Conservation (phyloP, 192 early-diverging fungal genomes). For the Backusella tuberculispora region DNA sequence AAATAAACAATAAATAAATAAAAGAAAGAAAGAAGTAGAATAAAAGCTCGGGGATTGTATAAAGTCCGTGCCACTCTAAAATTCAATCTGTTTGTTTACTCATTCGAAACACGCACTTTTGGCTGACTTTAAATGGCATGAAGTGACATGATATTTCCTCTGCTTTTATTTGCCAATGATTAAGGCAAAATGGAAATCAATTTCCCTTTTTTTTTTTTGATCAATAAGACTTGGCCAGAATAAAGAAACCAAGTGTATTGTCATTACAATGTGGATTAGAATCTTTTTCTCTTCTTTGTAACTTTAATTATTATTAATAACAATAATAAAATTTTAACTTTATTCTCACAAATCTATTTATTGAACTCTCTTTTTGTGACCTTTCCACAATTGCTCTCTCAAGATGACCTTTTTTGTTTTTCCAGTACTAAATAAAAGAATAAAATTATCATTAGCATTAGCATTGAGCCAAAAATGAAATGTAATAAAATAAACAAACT, state of each 20-base stretch:
- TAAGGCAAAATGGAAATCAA: background rate
- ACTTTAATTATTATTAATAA: background rate
- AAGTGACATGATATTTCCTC: background rate
- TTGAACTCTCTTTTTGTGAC: background rate
- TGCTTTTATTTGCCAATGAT: background rate
- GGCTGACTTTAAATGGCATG: background rate
- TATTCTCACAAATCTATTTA: background rate
- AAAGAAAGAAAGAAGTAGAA: background rate
- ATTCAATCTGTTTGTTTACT: background rate
- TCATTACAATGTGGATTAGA: too few species aligned
- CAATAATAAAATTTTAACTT: background rate
- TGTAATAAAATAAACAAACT: background rate
- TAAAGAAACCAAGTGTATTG: too few species aligned
- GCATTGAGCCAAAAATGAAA: background rate
- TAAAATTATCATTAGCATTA: background rate
- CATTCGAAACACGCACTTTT: background rate
- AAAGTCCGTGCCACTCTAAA: background rate
- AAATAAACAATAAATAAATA: background rate
- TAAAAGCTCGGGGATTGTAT: background rate
- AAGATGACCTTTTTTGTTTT: slow-evolving; percentile 29
- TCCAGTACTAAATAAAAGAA: slow-evolving; percentile 5
- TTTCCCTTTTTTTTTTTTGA: background rate
- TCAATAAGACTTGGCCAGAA: too few species aligned
- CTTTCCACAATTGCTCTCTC: slow-evolving; percentile 28
- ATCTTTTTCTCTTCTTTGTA: too few species aligned